A percentile compares a stretch with the other conserved stretches of the same genome.
Conservation (phyloP, 306 rosid species). For the Cicer chorassanicum region DNA sequence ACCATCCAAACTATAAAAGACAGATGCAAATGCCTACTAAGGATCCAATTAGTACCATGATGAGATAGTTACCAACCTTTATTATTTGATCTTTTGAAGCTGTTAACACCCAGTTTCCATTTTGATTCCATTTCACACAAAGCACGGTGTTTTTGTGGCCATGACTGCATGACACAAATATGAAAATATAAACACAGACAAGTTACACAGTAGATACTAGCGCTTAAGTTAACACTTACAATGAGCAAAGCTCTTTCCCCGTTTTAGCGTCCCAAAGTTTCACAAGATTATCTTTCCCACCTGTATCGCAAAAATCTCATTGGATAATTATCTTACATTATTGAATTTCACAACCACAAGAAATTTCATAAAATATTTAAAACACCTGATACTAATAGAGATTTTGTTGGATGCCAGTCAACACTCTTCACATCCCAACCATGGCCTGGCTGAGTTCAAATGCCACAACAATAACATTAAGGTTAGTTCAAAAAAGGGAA, state of each 20-base stretch:
- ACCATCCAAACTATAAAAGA: slow-evolving; percentile 26
- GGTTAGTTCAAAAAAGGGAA: slow-evolving; percentile 38
- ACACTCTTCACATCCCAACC: slow-evolving; percentile 99
- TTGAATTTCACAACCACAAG: slow-evolving; percentile 39
- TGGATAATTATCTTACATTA: slow-evolving; percentile 31
- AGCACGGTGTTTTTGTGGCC: slow-evolving; percentile 93
- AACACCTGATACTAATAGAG: slow-evolving; percentile 90
- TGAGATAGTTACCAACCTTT: slow-evolving; percentile 58
- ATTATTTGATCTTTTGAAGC: slow-evolving; percentile 92
- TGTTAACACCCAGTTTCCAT: slow-evolving; percentile 89
- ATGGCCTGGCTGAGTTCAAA: slow-evolving; percentile 99
- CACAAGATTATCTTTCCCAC: slow-evolving; percentile 96
- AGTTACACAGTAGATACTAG: slow-evolving; percentile 33
- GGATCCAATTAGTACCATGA: slow-evolving; percentile 15
- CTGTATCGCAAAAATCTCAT: slow-evolving; percentile 52
- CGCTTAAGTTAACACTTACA: slow-evolving; percentile 64
- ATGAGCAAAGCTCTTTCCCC: slow-evolving; percentile 89
- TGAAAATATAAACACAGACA: slow-evolving; percentile 32
- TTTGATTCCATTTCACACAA: slow-evolving; percentile 91
- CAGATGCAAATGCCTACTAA: background rate
- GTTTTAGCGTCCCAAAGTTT: slow-evolving; percentile 97
- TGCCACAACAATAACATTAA: slow-evolving; percentile 43
- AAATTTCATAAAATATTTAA: slow-evolving; percentile 42
- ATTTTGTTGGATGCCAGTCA: slow-evolving; percentile 99
- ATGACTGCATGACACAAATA: slow-evolving; percentile 70